phyloP scores from a whole-genome alignment of 495 filamentous ascomycete species.

The Cudoniella acicularis region DNA sequence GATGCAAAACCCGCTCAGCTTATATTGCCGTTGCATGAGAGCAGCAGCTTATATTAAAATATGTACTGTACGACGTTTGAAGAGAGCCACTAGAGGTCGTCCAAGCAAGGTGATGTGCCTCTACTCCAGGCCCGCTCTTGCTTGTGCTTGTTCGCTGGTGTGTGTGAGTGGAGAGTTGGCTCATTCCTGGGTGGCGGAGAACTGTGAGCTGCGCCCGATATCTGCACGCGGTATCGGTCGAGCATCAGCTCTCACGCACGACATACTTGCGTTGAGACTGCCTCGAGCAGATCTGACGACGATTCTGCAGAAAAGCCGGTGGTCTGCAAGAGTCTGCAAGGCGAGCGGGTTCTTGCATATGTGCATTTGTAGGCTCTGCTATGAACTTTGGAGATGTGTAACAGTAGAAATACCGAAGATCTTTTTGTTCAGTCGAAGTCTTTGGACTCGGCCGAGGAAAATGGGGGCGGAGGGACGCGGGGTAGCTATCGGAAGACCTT shows the following conservation, averaged over 20 bases:
- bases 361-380: constrained; percentile 1
- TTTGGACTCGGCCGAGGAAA: neutral
- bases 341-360: constrained; percentile 18
- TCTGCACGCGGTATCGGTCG: constrained; percentile 12
- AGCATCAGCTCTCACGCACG: constrained; percentile 15
- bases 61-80: constrained; percentile 15
- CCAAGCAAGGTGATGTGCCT: constrained; percentile 2
- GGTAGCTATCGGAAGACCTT: neutral
- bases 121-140: neutral
- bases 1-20: constrained; percentile 5
- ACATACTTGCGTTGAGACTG: constrained; percentile 24
- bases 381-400: constrained; percentile 8
- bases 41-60: constrained; percentile 6
- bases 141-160: constrained; percentile 13
- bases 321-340: constrained; percentile 15
- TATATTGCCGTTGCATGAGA: constrained; percentile 20
- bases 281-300: constrained; percentile 23
- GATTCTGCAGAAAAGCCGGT: constrained; percentile 19
- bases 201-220: constrained; percentile 5
- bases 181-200: neutral
- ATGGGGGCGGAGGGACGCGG: neutral
- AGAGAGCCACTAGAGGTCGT: neutral
- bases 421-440: neutral
- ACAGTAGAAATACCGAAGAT: constrained; percentile 3
- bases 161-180: neutral